phyloP scores from a whole-genome alignment of 129 eudicot genomes.

The Tagetes patula region DNA sequence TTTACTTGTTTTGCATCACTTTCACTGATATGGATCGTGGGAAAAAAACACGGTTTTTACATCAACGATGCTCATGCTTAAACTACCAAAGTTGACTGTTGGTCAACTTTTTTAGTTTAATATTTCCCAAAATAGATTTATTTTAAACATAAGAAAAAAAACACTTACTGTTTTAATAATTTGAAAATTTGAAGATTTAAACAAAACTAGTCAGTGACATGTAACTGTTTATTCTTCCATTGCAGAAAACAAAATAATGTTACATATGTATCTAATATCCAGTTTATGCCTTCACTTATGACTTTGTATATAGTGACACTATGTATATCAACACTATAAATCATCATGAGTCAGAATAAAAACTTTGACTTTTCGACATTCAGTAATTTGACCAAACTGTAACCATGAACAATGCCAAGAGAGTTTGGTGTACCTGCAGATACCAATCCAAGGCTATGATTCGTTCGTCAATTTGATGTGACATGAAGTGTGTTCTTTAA shows the following conservation, averaged over 20 bases:
- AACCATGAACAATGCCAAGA: conserved; percentile 7
- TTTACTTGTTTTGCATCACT: no score
- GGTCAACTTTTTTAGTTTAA: no score
- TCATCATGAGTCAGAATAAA: conserved; percentile 26
- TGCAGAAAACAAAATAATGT: conserved; percentile 23
- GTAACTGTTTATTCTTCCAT: conserved; percentile 7
- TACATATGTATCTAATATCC: conserved; percentile 26
- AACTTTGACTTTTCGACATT: conserved; percentile 6
- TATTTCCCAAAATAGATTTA: no score
- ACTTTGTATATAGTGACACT: conserved; percentile 31
- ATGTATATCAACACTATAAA: conserved; percentile 14
- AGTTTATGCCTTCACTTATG: conserved; percentile 22
- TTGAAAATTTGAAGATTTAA: not conserved
- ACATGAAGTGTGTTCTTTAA: conserved; percentile 13
- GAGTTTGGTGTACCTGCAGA: conserved; percentile 16
- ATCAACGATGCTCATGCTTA: no score
- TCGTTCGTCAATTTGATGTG: conserved; percentile 1
- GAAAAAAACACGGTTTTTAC: no score
- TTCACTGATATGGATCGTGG: no score
- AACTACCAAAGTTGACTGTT: no score
- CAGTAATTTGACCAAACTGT: conserved; percentile 20
- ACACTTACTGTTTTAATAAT: no score
- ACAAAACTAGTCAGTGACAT: not conserved
- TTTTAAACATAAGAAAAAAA: no score
- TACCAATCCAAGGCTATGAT: conserved; percentile 12